These are phyloP conservation scores for Kwoniella heveanensis DNA, from an alignment of 768 basidiomycete genomes.

Conservation along the genomic window DNA sequence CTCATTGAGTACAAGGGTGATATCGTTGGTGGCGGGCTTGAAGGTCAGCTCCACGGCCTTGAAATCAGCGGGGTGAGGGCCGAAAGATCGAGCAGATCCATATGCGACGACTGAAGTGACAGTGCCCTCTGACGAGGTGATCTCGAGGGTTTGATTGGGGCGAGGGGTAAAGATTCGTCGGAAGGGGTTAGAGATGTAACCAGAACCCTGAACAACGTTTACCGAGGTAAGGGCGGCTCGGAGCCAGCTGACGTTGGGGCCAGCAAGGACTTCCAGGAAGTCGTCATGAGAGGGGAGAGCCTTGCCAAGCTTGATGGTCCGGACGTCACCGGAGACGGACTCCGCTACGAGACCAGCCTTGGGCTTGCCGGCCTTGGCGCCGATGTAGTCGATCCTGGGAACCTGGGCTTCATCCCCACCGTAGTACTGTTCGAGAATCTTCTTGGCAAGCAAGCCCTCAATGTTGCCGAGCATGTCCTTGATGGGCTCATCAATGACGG, in stretches of 20 bases:
- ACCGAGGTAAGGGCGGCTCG: conserved; percentile 77
- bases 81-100: conserved; percentile 79
- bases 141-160: conserved; percentile 71
- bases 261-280: conserved; percentile 85
- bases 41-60: conserved; percentile 79
- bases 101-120: conserved; percentile 68
- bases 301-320: conserved; percentile 58
- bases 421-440: conserved; percentile 77
- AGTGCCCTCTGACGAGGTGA: conserved; percentile 59
- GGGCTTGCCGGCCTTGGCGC: conserved; percentile 59
- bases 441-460: conserved; percentile 72
- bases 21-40: conserved; percentile 61
- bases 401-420: conserved; percentile 71
- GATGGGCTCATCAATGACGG: conserved; percentile 88
- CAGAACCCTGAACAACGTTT: conserved; percentile 81
- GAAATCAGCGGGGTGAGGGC: conserved; percentile 71
- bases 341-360: conserved; percentile 59
- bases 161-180: conserved; percentile 84
- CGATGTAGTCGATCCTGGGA: conserved; percentile 83
- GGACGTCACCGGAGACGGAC: conserved; percentile 61
- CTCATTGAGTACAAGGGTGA: conserved; percentile 77
- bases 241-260: conserved; percentile 80
- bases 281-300: conserved; percentile 64
- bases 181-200: conserved; percentile 86
- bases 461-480: conserved; percentile 88